Percentiles rank a stretch among this genome's conserved stretches.
Conservation (phyloP, 306 rosid genomes). For the Vigna unguiculata region DNA sequence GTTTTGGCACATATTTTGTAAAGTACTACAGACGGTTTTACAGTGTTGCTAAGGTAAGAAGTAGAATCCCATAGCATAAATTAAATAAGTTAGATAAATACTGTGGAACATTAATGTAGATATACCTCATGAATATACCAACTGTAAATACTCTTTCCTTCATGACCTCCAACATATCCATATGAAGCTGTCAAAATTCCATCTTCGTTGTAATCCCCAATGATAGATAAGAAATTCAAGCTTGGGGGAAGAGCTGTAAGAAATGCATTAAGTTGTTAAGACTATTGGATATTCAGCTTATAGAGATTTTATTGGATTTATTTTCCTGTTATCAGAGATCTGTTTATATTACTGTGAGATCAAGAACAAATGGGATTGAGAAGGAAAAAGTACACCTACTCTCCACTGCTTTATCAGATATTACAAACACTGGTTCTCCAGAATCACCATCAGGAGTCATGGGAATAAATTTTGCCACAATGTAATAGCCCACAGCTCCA, state of each 20-base stretch:
- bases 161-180: constrained; percentile 98
- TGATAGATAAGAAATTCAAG: constrained; percentile 93
- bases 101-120: constrained; percentile 5
- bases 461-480: constrained; percentile 86
- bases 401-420: constrained; percentile 83
- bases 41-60: not conserved
- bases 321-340: constrained; percentile 12
- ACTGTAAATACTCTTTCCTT: constrained; percentile 89
- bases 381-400: constrained; percentile 63
- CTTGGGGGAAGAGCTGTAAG: constrained; percentile 95
- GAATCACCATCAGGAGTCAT: constrained; percentile 87
- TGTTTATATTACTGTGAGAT: not conserved
- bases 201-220: constrained; percentile 89
- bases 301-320: constrained; percentile 2
- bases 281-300: constrained; percentile 3
- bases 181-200: constrained; percentile 95
- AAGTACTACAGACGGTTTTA: not conserved
- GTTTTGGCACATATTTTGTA: not conserved
- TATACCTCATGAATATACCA: constrained; percentile 96
- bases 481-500: constrained; percentile 92
- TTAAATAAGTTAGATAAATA: not conserved
- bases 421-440: constrained; percentile 83
- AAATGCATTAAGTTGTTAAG: constrained; percentile 41
- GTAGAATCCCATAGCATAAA: not conserved
- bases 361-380: constrained; percentile 31